Evolutionary conservation across 306 rosid species (phyloP).

Genomic region (Astragalus glycyphyllos): DNA sequence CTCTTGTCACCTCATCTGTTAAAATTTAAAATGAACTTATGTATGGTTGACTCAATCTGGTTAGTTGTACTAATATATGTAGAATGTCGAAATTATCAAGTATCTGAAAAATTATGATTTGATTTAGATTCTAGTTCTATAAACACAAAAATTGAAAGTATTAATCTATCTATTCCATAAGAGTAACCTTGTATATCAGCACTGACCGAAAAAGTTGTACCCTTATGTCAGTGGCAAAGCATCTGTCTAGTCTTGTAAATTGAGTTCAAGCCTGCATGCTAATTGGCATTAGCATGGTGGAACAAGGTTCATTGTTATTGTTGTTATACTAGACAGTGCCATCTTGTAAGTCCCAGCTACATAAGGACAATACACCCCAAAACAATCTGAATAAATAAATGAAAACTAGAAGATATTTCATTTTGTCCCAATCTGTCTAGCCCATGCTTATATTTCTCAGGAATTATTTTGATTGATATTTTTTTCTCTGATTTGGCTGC

Average conservation of each 20-base stretch:
- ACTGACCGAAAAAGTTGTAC: background rate
- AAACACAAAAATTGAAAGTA: background rate
- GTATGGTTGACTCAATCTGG: background rate
- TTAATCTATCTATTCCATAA: background rate
- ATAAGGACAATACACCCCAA: background rate
- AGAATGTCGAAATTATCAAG: background rate
- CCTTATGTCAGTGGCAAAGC: background rate
- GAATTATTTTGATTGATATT: slow-evolving; percentile 5
- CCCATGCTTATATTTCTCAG: background rate
- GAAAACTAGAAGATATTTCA: slow-evolving; percentile 18
- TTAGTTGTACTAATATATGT: slow-evolving; percentile 19
- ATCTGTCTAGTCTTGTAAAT: slow-evolving; percentile 17
- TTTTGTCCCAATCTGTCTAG: background rate
- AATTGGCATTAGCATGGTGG: background rate
- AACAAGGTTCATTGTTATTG: background rate
- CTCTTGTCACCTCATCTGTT: background rate
- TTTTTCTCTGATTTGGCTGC: slow-evolving; percentile 37
- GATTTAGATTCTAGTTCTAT: background rate
- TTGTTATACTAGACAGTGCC: background rate
- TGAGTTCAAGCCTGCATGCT: slow-evolving; percentile 10
- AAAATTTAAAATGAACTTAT: slow-evolving; percentile 8
- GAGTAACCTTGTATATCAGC: background rate
- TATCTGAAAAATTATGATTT: background rate
- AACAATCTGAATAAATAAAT: slow-evolving; percentile 19
- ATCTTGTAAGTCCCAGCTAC: slow-evolving; percentile 15